A percentile compares a stretch with the other conserved stretches of the same genome.
phyloP scores from a whole-genome alignment of 208 protist species.

The Crithidia brevicula region DNA sequence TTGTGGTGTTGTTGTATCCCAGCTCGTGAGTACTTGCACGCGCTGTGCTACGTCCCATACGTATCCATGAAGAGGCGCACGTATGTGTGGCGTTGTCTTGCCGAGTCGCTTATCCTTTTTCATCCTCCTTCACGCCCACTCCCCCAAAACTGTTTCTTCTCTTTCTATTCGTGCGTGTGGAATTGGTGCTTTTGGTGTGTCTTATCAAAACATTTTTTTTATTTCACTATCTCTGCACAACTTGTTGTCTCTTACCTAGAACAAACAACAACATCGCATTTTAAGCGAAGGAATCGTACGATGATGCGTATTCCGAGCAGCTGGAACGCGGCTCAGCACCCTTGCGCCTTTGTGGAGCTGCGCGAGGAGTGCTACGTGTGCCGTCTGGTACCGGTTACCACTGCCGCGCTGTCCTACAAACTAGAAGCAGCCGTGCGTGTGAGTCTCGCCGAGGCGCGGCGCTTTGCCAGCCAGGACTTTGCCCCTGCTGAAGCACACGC shows the following conservation, averaged over 20 bases:
- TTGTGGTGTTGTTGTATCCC: too few species aligned
- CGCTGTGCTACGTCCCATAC: too few species aligned
- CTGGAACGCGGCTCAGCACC: conserved; percentile 47
- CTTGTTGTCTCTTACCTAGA: not conserved
- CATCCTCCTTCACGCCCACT: too few species aligned
- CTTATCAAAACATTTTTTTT: too few species aligned
- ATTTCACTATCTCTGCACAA: too few species aligned
- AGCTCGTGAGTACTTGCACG: too few species aligned
- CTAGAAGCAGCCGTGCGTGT: conserved; percentile 27
- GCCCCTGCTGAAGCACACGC: conserved; percentile 38
- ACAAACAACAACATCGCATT: not conserved
- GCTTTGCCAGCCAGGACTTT: conserved; percentile 57
- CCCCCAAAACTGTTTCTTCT: too few species aligned
- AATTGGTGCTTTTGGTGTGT: too few species aligned
- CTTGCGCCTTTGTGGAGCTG: conserved; percentile 54
- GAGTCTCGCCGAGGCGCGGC: conserved; percentile 22
- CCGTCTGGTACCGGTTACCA: conserved; percentile 32
- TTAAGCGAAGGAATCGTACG: not conserved
- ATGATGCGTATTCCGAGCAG: conserved; percentile 62
- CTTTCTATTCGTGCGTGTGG: too few species aligned
- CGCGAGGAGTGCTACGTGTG: conserved; percentile 37
- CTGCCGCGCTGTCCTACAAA: conserved; percentile 20
- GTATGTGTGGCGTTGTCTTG: too few species aligned
- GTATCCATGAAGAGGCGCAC: too few species aligned
- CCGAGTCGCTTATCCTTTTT: too few species aligned